phyloP scores from a whole-genome alignment of 306 rosid genomes.

The Rosa multiflora region DNA sequence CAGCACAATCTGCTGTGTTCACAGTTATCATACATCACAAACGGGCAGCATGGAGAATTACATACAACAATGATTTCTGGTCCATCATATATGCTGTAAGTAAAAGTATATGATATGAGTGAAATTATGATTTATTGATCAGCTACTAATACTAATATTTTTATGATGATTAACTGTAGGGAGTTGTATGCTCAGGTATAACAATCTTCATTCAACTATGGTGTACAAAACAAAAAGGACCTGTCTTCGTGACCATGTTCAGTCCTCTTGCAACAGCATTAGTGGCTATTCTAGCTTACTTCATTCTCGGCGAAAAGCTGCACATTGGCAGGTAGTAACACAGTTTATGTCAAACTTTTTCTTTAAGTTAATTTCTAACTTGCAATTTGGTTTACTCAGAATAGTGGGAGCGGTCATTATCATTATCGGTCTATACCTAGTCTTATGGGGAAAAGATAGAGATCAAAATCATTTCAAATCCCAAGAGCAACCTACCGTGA shows the following conservation, averaged over 20 bases:
- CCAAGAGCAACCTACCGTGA: conserved; percentile 8
- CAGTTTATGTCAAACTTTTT: neutral
- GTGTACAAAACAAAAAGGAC: conserved; percentile 35
- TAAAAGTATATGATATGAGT: neutral
- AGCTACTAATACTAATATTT: neutral
- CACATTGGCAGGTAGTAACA: conserved; percentile 39
- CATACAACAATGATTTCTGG: conserved; percentile 30
- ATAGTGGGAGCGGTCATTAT: conserved; percentile 42
- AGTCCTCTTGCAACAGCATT: conserved; percentile 34
- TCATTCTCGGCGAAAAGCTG: conserved; percentile 38
- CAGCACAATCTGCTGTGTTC: conserved; percentile 41
- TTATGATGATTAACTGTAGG: conserved; percentile 17
- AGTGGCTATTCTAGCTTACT: conserved; percentile 37
- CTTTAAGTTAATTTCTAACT: neutral
- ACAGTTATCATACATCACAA: conserved; percentile 29
- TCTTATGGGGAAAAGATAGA: conserved; percentile 45
- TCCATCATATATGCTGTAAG: conserved; percentile 34
- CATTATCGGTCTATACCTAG: conserved; percentile 39
- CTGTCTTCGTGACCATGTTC: conserved; percentile 42
- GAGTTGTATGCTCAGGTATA: conserved; percentile 30
- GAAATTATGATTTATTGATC: neutral
- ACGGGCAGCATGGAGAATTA: conserved; percentile 28
- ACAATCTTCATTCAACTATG: conserved; percentile 36
- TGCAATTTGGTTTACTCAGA: conserved; percentile 28
- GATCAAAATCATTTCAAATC: conserved; percentile 26